Evolutionary conservation across 192 early-diverging fungal species (phyloP).

Genomic region (Paraglomus brasilianum): DNA sequence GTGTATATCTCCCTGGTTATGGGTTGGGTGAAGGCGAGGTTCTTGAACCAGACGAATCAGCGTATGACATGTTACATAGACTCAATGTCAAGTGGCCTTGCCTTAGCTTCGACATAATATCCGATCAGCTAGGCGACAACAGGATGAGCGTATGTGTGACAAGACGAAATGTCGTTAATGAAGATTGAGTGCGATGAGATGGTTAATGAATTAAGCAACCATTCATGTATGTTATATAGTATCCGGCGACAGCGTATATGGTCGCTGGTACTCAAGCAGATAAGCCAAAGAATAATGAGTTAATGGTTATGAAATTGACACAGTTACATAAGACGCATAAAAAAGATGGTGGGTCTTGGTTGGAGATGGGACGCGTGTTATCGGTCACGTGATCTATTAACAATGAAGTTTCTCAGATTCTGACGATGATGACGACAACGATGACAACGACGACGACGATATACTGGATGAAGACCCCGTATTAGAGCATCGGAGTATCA

Average conservation of each 20-base stretch:
- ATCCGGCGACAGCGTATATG: slow-evolving; percentile 89
- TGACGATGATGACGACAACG: slow-evolving; percentile 69
- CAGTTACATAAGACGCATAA: slow-evolving; percentile 90
- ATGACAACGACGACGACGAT: slow-evolving; percentile 72
- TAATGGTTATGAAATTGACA: slow-evolving; percentile 95
- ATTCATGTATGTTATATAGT: slow-evolving; percentile 42
- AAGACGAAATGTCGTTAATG: slow-evolving; percentile 41
- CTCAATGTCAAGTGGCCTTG: slow-evolving; percentile 95
- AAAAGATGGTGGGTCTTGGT: slow-evolving; percentile 56
- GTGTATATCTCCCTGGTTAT: slow-evolving; percentile 91
- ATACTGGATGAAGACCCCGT: slow-evolving; percentile 95
- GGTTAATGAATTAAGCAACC: neutral
- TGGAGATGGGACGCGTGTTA: too few relatives aligned
- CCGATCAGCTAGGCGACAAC: slow-evolving; percentile 78
- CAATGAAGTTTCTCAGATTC: slow-evolving; percentile 6
- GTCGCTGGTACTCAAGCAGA: slow-evolving; percentile 95
- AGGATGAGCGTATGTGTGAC: slow-evolving; percentile 53
- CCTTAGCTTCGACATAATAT: slow-evolving; percentile 93
- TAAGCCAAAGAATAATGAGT: slow-evolving; percentile 77
- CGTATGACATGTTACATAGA: slow-evolving; percentile 96
- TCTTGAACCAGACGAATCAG: slow-evolving; percentile 90
- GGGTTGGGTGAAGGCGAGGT: slow-evolving; percentile 82
- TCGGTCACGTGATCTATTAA: neutral
- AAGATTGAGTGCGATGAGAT: neutral
- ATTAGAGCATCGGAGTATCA: slow-evolving; percentile 78